Conservation (phyloP, 2,329 filamentous ascomycete genomes). For the Apiospora phragmitis region DNA sequence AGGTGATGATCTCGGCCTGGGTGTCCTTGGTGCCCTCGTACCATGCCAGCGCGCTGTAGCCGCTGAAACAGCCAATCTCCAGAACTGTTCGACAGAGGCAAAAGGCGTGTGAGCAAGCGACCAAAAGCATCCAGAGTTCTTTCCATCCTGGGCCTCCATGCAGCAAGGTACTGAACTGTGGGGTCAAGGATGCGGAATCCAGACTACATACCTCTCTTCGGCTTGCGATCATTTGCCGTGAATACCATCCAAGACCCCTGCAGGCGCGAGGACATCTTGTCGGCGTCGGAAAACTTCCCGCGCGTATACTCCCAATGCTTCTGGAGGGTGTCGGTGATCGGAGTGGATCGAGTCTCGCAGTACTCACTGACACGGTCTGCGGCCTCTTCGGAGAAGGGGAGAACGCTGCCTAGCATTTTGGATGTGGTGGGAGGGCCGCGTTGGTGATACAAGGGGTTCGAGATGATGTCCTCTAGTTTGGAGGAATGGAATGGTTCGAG, state of each 20-base stretch:
- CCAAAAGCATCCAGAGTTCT: too few species aligned
- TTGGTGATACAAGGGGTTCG: background rate
- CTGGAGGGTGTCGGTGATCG: constrained; percentile 15
- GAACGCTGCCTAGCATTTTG: constrained; percentile 12
- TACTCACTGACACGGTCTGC: constrained; percentile 20
- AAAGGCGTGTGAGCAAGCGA: too few species aligned
- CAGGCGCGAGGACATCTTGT: constrained; percentile 23
- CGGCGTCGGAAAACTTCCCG: constrained; percentile 19
- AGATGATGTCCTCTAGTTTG: background rate
- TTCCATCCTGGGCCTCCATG: too few species aligned
- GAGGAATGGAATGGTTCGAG: too few species aligned
- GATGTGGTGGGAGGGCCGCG: background rate
- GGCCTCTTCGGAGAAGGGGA: constrained; percentile 15
- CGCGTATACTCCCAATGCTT: constrained; percentile 21
- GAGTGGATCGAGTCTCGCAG: constrained; percentile 19
- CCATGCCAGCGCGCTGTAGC: constrained; percentile 34
- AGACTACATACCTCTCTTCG: constrained; percentile 17
- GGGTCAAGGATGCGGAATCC: background rate
- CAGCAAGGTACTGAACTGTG: too few species aligned
- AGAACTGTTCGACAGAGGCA: constrained; percentile 30
- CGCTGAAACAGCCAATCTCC: constrained; percentile 35
- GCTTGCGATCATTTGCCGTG: constrained; percentile 16
- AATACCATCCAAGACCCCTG: constrained; percentile 22
- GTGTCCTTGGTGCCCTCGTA: constrained; percentile 30
- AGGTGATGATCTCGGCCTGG: constrained; percentile 22